Conservation (phyloP, 228 moss, liverwort and hornwort genomes). For the Sphagnum fallax region DNA sequence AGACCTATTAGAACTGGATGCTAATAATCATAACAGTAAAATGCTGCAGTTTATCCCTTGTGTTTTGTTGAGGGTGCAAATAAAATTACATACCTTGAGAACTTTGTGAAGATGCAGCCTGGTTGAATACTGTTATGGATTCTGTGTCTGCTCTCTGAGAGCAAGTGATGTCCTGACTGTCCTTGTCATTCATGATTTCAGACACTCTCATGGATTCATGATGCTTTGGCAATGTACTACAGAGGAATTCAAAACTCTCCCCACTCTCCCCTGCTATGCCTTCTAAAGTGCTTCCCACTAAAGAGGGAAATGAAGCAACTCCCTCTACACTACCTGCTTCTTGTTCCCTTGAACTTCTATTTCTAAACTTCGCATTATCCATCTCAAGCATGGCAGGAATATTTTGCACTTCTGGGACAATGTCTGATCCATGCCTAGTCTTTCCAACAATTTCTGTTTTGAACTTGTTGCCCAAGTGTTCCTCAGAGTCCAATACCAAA, state of each 20-base stretch:
- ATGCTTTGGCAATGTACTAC: background rate
- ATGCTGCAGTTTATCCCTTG: too few species aligned
- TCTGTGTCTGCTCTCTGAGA: background rate
- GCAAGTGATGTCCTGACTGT: background rate
- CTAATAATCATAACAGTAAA: too few species aligned
- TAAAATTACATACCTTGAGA: too few species aligned
- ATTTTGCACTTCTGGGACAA: background rate
- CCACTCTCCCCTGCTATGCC: slow-evolving; percentile 3
- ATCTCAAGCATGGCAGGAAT: background rate
- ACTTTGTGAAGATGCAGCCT: slow-evolving; percentile 1
- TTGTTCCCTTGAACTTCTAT: background rate
- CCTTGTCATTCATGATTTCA: background rate
- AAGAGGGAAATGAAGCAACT: background rate
- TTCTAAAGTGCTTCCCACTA: background rate
- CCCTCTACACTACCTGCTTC: background rate
- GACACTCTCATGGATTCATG: slow-evolving; percentile 1
- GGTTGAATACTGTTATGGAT: background rate
- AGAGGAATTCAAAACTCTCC: slow-evolving; percentile 5
- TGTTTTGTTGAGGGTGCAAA: too few species aligned
- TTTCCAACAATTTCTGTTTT: background rate
- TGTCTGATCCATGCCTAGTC: background rate
- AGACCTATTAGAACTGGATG: too few species aligned
- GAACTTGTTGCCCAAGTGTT: slow-evolving; percentile 3
- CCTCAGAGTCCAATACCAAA: slow-evolving; percentile 5
- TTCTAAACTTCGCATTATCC: background rate